Evolutionary conservation across 2,329 filamentous ascomycete species (phyloP).

Genomic region (Lasiodiplodia gonubiensis): DNA sequence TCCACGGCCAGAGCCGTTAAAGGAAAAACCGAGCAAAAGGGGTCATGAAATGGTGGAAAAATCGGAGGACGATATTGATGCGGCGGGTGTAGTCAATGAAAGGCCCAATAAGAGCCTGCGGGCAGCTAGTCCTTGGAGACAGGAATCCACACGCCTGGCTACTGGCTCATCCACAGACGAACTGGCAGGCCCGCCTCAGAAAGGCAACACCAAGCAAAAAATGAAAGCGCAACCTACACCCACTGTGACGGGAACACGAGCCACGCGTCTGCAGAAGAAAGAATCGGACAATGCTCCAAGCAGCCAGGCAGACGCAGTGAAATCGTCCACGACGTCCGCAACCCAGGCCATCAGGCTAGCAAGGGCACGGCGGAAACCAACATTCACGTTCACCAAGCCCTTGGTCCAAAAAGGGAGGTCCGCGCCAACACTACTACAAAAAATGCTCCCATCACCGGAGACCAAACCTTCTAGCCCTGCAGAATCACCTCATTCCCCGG

Average conservation of each 20-base stretch:
- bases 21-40: constrained; percentile 3
- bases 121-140: not conserved
- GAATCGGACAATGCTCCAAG: not conserved
- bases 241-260: not conserved
- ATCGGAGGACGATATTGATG: not conserved
- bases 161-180: constrained; percentile 4
- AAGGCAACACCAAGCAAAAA: not conserved
- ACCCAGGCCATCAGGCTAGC: constrained; percentile 5
- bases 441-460: constrained; percentile 39
- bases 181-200: not conserved
- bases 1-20: not conserved
- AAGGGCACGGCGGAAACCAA: constrained; percentile 13
- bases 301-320: not conserved
- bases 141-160: not conserved
- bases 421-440: constrained; percentile 33
- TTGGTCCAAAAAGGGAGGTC: constrained; percentile 17
- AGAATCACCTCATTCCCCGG: constrained; percentile 4
- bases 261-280: not conserved
- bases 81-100: not conserved
- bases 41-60: not conserved
- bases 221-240: not conserved
- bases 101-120: constrained; percentile 14
- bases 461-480: constrained; percentile 29
- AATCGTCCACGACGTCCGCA: not conserved
- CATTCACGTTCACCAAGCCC: not conserved